phyloP scores from a whole-genome alignment of 1,284 basidiomycete species.

The Cystobasidiaceae sp. region DNA sequence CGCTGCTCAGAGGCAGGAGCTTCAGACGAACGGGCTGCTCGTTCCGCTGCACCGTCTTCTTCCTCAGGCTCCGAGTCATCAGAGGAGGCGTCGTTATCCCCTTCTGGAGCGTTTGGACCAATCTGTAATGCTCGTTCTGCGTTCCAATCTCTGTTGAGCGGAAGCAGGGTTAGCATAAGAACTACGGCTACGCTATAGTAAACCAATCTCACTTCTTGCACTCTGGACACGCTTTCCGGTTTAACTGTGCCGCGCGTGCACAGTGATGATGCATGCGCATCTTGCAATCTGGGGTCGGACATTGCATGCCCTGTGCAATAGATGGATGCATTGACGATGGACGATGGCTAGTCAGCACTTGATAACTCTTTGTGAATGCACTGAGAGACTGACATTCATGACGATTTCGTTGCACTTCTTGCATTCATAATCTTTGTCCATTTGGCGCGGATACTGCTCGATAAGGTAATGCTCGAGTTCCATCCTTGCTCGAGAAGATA shows the following conservation, averaged over 20 bases:
- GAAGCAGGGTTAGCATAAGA: slow-evolving; percentile 27
- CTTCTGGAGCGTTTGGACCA: slow-evolving; percentile 11
- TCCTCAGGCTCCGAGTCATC: slow-evolving; percentile 49
- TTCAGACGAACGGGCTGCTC: slow-evolving; percentile 21
- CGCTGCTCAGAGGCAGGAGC: slow-evolving; percentile 45
- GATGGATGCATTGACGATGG: too few species aligned
- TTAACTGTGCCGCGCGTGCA: slow-evolving; percentile 49
- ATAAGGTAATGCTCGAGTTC: slow-evolving; percentile 71
- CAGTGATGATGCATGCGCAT: slow-evolving; percentile 64
- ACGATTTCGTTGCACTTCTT: slow-evolving; percentile 65
- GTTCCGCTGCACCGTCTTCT: slow-evolving; percentile 46
- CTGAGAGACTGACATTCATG: slow-evolving; percentile 30
- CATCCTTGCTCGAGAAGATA: slow-evolving; percentile 66
- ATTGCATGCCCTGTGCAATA: slow-evolving; percentile 62
- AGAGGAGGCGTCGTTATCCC: slow-evolving; percentile 36
- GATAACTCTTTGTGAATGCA: not conserved
- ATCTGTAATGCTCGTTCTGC: slow-evolving; percentile 46
- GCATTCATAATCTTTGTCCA: slow-evolving; percentile 53
- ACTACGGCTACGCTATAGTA: slow-evolving; percentile 27
- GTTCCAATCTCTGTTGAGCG: slow-evolving; percentile 54
- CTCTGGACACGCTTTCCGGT: slow-evolving; percentile 1
- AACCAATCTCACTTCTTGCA: slow-evolving; percentile 21
- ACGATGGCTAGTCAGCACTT: not conserved
- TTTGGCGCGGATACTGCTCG: slow-evolving; percentile 61
- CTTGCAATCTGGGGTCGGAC: slow-evolving; percentile 60